phyloP scores from a whole-genome alignment of 495 filamentous ascomycete species.

The Neurospora cerealis region DNA sequence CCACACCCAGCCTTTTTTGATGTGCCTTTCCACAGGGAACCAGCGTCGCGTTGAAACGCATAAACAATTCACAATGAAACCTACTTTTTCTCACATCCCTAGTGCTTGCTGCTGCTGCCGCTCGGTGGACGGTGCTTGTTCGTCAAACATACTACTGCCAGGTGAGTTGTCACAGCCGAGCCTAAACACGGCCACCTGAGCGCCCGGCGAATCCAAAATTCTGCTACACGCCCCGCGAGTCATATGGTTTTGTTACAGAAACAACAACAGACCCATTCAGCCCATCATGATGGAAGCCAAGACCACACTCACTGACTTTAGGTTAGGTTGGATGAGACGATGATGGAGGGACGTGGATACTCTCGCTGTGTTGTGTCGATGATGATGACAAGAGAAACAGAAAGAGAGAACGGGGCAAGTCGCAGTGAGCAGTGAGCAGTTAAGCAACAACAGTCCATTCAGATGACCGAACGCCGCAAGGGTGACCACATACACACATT shows the following conservation, averaged over 20 bases:
- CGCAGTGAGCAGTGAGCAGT: not conserved
- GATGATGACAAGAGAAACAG: not conserved
- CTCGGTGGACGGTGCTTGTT: not conserved
- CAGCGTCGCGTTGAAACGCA: not conserved
- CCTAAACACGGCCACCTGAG: not conserved
- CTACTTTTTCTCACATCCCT: not conserved
- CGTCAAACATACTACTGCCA: not conserved
- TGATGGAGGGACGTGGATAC: not conserved
- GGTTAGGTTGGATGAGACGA: not conserved
- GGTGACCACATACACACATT: not conserved
- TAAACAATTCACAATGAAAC: not conserved
- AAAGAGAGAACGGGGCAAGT: not conserved
- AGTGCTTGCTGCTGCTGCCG: not conserved
- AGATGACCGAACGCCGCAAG: not conserved
- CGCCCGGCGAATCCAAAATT: not conserved
- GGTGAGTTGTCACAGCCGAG: not conserved
- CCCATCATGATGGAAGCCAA: not conserved
- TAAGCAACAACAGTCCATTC: conserved; percentile 2
- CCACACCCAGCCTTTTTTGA: not conserved
- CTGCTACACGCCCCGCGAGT: not conserved
- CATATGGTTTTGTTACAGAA: not conserved
- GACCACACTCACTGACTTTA: not conserved
- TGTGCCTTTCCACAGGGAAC: not conserved
- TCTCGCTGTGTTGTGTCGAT: not conserved
- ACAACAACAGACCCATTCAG: not conserved